Base-by-base conservation (phyloP, 2,329 filamentous ascomycete species). In the Corniculantispora saksenae region DNA sequence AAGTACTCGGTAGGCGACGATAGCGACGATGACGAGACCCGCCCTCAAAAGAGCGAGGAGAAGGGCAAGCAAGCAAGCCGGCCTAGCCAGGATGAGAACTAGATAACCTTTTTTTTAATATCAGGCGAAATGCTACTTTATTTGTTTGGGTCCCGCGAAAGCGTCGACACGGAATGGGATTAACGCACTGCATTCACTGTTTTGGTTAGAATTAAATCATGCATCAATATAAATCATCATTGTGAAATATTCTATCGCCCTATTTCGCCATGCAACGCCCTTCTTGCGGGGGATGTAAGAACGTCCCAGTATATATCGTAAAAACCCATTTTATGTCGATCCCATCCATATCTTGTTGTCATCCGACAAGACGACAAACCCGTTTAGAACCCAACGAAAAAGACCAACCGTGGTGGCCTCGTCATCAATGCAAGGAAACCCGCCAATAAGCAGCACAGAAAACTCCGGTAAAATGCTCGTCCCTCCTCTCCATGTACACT, bases 1-100 rank as follows among this genome's bases (percentile, higher is more conserved):
- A 80, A 81, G 68, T 90, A 90, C 72, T 84, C 82, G 64, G 77
- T 88, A 10, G 87, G 85, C 21, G 84, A 80, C 21, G 85, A 81
- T 60, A 87, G 84, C 70, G 85, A 87, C 61, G 85, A 84, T 12
- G 83, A 83, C 27, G 76, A 78, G 12, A 74, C 75, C 21, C 50
- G 27, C 53, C 70, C 73, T 15, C 64, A 57, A 10, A 62, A 62
- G n/a, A 62, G 48, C 38, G 61, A 63, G 17, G 66, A 66, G 56
- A 61, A 63, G 23, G 17, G 43, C n/a, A 67, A 66, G 50, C 19
- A 53, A 51, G 15, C 53, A 54, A 45, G 38, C 53, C 9, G 27
- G 17, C 21, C 51, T 35, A 25, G 13, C n/a, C 54, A 25, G 19
- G 21, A 45, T 57, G 61, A 54, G 27, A 63, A 43, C 7, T 61